A percentile compares a stretch with the other conserved stretches of the same genome.
These are phyloP conservation scores for Mucor piriformis DNA, from an alignment of 371 early-diverging fungal genomes.

Conservation along the genomic window DNA sequence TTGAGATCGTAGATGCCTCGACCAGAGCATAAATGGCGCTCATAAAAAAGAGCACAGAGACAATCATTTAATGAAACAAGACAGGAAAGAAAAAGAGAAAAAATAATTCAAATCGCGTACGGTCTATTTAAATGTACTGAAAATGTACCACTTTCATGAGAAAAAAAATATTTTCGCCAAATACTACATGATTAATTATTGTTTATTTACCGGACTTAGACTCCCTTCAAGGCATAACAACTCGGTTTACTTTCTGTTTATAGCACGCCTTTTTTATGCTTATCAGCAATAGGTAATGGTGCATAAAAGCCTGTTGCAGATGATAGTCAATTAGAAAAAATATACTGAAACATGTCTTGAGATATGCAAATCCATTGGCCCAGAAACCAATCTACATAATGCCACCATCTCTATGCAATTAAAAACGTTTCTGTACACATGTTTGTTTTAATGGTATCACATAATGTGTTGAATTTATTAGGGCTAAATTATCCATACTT, in stretches of 20 bases:
- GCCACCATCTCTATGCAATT: not conserved
- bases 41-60: not conserved
- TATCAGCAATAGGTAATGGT: not conserved
- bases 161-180: no score
- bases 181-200: not conserved
- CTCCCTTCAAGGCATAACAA: no score
- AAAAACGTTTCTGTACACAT: not conserved
- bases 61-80: not conserved
- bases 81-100: not conserved
- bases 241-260: no score
- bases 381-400: not conserved
- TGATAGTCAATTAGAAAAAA: not conserved
- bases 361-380: not conserved
- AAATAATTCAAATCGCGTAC: not conserved
- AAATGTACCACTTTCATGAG: not conserved
- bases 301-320: not conserved
- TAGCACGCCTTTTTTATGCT: not conserved
- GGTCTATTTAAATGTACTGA: not conserved
- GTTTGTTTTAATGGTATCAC: not conserved
- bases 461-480: not conserved
- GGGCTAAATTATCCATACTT: no score
- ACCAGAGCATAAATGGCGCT: not conserved
- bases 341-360: not conserved
- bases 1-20: not conserved
- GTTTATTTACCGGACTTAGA: no score